Evolutionary conservation across 1,284 basidiomycete species (phyloP), one percentile per base, ranked within the genome.

Genomic region (Rugosomyces carneus): DNA sequence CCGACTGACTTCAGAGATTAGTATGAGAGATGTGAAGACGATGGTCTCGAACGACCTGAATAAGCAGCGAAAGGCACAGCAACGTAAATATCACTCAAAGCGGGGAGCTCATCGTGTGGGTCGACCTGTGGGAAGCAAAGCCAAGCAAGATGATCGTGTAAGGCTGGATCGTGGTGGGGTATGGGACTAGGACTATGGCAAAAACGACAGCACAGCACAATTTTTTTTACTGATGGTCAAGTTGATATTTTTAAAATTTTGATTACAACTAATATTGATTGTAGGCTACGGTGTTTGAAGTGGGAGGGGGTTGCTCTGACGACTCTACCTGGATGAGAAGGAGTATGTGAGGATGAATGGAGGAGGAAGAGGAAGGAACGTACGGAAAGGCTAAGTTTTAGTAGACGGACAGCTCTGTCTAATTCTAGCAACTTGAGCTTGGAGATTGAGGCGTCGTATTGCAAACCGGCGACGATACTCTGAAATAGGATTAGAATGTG

Each of bases 81-180:
- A 83, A 57, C 74, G 74, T 48, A 89, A 87, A 60, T 77, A 84
- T 60, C 86, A 91, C 62, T 76, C 83, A 1, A 84, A 83, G 61
- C 79, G 81, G 51, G 73, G 75, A 8, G 71, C 73, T 3, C 74
- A 76, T 48, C 74, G 78, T 50, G 80, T 76, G 21, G 90, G 90
- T 20, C 73, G 88, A 37, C 71, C 80, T 16, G 81, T 83, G 56
- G 91, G 92, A 13, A 89, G 86, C 60, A 93, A 94, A 63, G 86
- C 83, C 50, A 93, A 92, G 67, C 79, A 80, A 57, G 86, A 89
- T 9, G 23, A 40, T 37, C 24, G 38, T 21, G n/a, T 34, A 6
- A 31, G 13, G 4, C 11, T 31, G 11, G 29, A 31, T 31, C 29
- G 29, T 31, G 29, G 29, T 11, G 29, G 29, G 11, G 13, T 31